Percentiles rank a stretch among this genome's conserved stretches.
phyloP scores from a whole-genome alignment of 768 basidiomycete genomes.

The Auricularia cornea region DNA sequence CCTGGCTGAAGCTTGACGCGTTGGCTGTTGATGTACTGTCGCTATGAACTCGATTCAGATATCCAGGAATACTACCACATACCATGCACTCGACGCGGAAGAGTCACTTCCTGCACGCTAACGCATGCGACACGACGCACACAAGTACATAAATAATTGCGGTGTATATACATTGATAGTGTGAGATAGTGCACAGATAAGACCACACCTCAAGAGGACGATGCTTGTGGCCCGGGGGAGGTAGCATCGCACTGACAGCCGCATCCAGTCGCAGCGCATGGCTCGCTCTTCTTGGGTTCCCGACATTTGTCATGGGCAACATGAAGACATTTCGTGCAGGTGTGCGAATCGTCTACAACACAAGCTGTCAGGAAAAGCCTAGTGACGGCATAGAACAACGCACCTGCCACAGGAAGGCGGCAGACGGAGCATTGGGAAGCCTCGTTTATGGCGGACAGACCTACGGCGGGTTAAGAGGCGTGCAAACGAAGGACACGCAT shows the following conservation, averaged over 20 bases:
- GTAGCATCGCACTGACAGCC: conserved; percentile 51
- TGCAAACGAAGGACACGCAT: conserved; percentile 6
- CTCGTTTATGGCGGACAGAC: conserved; percentile 31
- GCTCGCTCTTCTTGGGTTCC: conserved; percentile 38
- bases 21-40: no score
- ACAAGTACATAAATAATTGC: no score
- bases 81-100: no score
- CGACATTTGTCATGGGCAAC: conserved; percentile 61
- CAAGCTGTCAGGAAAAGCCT: not conserved
- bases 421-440: conserved; percentile 58
- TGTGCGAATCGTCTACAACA: conserved; percentile 47
- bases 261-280: conserved; percentile 62
- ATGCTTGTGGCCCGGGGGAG: no score
- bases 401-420: conserved; percentile 68
- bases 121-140: no score
- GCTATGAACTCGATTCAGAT: no score
- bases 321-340: conserved; percentile 55
- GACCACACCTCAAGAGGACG: not conserved
- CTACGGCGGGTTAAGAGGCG: conserved; percentile 26
- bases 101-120: no score
- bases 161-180: no score
- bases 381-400: conserved; percentile 6
- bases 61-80: no score
- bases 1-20: no score
- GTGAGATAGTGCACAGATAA: not conserved